These are phyloP conservation scores for Erodium texanum DNA, from an alignment of 441 rosid genomes.

Conservation along the genomic window DNA sequence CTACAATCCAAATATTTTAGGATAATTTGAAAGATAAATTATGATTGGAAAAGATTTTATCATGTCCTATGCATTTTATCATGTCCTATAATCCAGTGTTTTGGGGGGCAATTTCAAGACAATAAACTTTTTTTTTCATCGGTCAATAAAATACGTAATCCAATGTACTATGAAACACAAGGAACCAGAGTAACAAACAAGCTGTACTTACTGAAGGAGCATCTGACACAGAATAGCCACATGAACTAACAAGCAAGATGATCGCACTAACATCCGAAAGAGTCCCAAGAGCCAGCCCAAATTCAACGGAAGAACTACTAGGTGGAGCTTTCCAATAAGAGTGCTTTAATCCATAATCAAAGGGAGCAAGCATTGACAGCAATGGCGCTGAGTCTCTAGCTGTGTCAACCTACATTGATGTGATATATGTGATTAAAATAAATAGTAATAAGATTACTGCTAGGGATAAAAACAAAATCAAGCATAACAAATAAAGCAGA, in stretches of 20 bases:
- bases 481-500: background rate
- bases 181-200: constrained; percentile 18
- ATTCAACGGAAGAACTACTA: constrained; percentile 45
- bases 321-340: constrained; percentile 92
- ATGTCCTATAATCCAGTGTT: no score
- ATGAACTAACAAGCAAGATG: constrained; percentile 75
- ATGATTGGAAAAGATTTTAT: no score
- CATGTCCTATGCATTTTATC: no score
- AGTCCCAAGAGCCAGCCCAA: constrained; percentile 56
- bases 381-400: constrained; percentile 71
- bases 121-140: background rate
- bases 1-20: no score
- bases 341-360: constrained; percentile 39
- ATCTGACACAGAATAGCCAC: constrained; percentile 86
- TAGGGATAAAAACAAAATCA: background rate
- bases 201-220: constrained; percentile 57
- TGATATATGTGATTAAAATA: background rate
- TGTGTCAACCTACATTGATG: constrained; percentile 62
- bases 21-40: no score
- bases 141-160: background rate
- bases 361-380: constrained; percentile 70
- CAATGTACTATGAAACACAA: background rate
- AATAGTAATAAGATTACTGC: background rate
- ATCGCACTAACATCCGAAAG: constrained; percentile 81
- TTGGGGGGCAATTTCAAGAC: no score